phyloP scores from a whole-genome alignment of 2,329 filamentous ascomycete genomes.

The Verruconis gallopava region DNA sequence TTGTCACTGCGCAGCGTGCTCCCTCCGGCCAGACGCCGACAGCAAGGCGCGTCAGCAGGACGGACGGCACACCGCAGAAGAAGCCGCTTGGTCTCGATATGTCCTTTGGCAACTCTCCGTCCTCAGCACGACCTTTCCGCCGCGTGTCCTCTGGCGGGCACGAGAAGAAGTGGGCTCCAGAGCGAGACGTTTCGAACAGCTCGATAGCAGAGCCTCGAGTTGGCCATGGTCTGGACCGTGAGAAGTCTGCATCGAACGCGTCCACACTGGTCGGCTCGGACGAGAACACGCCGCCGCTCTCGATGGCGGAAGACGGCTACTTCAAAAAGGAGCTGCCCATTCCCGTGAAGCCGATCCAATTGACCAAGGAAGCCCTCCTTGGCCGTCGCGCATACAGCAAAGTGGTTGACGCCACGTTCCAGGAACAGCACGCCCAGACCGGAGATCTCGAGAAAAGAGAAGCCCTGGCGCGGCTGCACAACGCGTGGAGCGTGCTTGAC shows the following conservation, averaged over 20 bases:
- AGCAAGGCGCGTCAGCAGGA: constrained; percentile 29
- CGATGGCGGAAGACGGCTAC: background rate
- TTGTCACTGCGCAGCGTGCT: constrained; percentile 24
- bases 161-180: constrained; percentile 17
- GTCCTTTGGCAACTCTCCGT: constrained; percentile 86
- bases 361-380: constrained; percentile 63
- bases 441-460: constrained; percentile 57
- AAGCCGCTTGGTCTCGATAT: constrained; percentile 78
- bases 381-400: constrained; percentile 72
- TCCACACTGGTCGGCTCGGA: constrained; percentile 9
- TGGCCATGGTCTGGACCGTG: constrained; percentile 2
- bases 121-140: constrained; percentile 82
- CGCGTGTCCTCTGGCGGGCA: constrained; percentile 55
- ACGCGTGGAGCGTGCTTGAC: constrained; percentile 76
- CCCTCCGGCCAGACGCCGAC: constrained; percentile 28
- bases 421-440: constrained; percentile 77
- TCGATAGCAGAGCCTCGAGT: constrained; percentile 4
- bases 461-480: constrained; percentile 67
- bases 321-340: constrained; percentile 6
- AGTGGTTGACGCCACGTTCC: constrained; percentile 68
- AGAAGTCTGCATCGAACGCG: constrained; percentile 8
- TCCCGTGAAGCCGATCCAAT: constrained; percentile 6
- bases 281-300: constrained; percentile 7
- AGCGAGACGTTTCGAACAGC: constrained; percentile 1
- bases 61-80: constrained; percentile 31